Evolutionary conservation across 805 yeast genomes (phyloP).

Genomic region (Wickerhamiella australiensis): DNA sequence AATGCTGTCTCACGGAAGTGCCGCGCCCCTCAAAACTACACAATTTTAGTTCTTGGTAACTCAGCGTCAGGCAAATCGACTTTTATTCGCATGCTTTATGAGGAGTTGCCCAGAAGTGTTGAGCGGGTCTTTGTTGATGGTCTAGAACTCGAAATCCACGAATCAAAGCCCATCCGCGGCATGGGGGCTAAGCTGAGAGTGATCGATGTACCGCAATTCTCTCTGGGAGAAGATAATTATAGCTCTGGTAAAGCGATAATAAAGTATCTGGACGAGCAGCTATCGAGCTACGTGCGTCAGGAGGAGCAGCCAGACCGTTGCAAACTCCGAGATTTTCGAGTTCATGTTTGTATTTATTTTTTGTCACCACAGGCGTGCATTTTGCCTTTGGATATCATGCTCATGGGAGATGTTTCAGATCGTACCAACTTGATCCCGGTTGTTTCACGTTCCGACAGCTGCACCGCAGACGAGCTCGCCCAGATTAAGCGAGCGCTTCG

Average conservation of each 20-base stretch:
- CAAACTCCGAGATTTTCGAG: not conserved
- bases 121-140: not conserved
- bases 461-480: not conserved
- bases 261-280: not conserved
- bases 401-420: not conserved
- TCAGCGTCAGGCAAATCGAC: not conserved
- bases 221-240: not conserved
- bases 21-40: not conserved
- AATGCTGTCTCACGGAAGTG: not conserved
- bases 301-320: slow-evolving; percentile 5
- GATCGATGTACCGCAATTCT: not conserved
- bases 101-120: not conserved
- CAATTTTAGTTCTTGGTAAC: not conserved
- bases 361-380: not conserved
- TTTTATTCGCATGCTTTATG: not conserved
- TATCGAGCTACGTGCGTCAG: not conserved
- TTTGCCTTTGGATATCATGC: not conserved
- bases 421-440: slow-evolving; percentile 1
- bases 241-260: not conserved
- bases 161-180: too few species aligned
- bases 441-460: not conserved
- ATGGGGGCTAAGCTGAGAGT: not conserved
- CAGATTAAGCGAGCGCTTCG: not conserved
- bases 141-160: not conserved
- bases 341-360: slow-evolving; percentile 5